Evolutionary conservation across 345 rosid genomes (phyloP).

Genomic region (Triadica sebifera): DNA sequence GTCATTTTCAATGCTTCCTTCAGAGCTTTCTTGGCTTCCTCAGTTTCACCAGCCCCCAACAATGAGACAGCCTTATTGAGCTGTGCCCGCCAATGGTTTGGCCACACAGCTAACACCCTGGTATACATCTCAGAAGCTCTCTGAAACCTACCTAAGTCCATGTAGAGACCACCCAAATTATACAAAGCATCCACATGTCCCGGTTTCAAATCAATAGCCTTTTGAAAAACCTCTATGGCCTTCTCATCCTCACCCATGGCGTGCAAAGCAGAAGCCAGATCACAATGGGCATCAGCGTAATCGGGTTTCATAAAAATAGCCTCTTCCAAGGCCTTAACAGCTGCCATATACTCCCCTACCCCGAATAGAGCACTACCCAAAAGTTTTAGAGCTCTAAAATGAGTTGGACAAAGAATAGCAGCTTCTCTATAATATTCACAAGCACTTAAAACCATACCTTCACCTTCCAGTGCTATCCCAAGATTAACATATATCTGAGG

Average conservation of each 20-base stretch:
- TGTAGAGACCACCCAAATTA: constrained; percentile 94
- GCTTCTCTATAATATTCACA: constrained; percentile 99
- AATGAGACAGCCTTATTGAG: constrained; percentile 89
- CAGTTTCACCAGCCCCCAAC: constrained; percentile 90
- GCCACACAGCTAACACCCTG: constrained; percentile 86
- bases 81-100: constrained; percentile 99
- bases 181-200: constrained; percentile 89
- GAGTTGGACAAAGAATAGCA: constrained; percentile 94
- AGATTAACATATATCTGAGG: constrained; percentile 97
- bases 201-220: constrained; percentile 94
- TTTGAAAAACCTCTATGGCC: constrained; percentile 95
- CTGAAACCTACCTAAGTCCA: constrained; percentile 95
- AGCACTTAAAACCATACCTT: constrained; percentile 99
- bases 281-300: constrained; percentile 96
- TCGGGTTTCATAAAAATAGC: constrained; percentile 96
- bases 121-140: constrained; percentile 96
- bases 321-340: constrained; percentile 94
- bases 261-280: constrained; percentile 91
- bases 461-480: constrained; percentile 91
- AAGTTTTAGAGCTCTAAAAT: constrained; percentile 94
- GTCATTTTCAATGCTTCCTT: constrained; percentile 96
- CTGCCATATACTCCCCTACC: constrained; percentile 95
- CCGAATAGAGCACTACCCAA: constrained; percentile 96
- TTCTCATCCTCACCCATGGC: constrained; percentile 94
- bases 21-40: constrained; percentile 85